phyloP scores from a whole-genome alignment of 2,329 filamentous ascomycete species.

The Aspergillus sergii region DNA sequence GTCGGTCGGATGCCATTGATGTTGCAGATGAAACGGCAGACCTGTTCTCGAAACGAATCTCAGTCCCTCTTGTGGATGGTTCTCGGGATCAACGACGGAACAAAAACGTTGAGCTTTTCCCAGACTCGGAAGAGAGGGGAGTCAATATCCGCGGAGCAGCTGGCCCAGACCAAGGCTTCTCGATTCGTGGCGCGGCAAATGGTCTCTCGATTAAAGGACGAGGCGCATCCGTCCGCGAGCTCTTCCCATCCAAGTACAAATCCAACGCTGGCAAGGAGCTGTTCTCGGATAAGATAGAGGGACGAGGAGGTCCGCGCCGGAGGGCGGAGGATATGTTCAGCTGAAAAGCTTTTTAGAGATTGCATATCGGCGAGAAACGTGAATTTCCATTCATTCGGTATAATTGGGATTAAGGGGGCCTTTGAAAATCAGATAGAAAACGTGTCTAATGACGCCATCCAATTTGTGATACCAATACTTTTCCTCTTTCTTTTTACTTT shows the following conservation, averaged over 20 bases:
- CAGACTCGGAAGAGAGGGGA: constrained; percentile 36
- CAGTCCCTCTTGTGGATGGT: constrained; percentile 54
- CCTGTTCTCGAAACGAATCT: constrained; percentile 53
- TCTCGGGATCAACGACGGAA: constrained; percentile 32
- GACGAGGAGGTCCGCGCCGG: constrained; percentile 62
- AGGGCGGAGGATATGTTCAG: constrained; percentile 74
- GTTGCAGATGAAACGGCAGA: constrained; percentile 58
- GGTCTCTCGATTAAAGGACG: constrained; percentile 72
- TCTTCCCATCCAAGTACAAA: constrained; percentile 66
- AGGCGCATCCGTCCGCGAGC: constrained; percentile 65
- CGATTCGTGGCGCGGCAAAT: constrained; percentile 46
- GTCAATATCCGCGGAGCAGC: constrained; percentile 66
- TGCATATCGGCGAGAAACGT: background rate
- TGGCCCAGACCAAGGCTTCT: constrained; percentile 41
- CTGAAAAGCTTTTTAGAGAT: constrained; percentile 42
- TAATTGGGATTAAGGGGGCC: background rate
- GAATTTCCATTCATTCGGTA: background rate
- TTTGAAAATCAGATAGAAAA: background rate
- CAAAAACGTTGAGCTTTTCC: constrained; percentile 43
- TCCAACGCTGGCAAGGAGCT: constrained; percentile 69
- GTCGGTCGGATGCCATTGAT: constrained; percentile 56
- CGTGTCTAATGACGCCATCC: constrained; percentile 3
- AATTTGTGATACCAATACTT: constrained; percentile 15
- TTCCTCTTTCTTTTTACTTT: background rate
- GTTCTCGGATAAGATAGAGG: constrained; percentile 63